Evolutionary conservation across 1,284 basidiomycete species (phyloP), one percentile per base, ranked within the genome.

Genomic region (Ustilago crameri): DNA sequence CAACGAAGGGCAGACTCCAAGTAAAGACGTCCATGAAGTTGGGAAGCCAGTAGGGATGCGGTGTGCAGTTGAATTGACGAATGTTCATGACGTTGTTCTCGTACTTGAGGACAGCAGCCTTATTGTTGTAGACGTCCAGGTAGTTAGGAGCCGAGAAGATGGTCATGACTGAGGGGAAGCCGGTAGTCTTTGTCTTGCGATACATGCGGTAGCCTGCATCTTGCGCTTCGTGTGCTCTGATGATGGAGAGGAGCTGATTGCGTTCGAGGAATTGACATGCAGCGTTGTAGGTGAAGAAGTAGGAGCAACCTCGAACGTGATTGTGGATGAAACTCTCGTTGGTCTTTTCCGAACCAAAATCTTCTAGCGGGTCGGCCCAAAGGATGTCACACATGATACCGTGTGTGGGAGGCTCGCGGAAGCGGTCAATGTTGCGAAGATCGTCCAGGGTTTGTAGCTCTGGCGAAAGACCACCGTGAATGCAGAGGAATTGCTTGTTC

Each of bases 21-120:
- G 95, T 98, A 84, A 99, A 98, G 37, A 93, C 95, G 83, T 98
- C 93, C 92, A 98, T 97, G 79, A 98, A 98, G 85, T 98, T 98
- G 3, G 95, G 95, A 40, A 99, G 86, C 92, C 92, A 94, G 84
- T 96, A 96, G 4, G 93, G 93, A 83, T 96, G 93, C 15, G 93
- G 93, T 5, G 91, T 94, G 83, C 91, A 93, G 85, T 95, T 96
- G 87, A 95, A 96, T 84, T 96, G 93, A 43, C 85, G 89, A 77
- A 93, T 93, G 83, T 96, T 96, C 90, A 96, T 91, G 48, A 95
- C 93, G 82, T 96, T 96, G 83, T 91, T 92, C 84, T 96, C 94
- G 83, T 96, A 95, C 86, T 96, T 95, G 82, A 96, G 88, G 5
- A 96, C 93, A 1, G 94, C 93, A 2, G 93, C 93, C 86, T 95